Evolutionary conservation across 75 land plant genomes (phyloP).

Genomic region (Isoetes taiwanensis): DNA sequence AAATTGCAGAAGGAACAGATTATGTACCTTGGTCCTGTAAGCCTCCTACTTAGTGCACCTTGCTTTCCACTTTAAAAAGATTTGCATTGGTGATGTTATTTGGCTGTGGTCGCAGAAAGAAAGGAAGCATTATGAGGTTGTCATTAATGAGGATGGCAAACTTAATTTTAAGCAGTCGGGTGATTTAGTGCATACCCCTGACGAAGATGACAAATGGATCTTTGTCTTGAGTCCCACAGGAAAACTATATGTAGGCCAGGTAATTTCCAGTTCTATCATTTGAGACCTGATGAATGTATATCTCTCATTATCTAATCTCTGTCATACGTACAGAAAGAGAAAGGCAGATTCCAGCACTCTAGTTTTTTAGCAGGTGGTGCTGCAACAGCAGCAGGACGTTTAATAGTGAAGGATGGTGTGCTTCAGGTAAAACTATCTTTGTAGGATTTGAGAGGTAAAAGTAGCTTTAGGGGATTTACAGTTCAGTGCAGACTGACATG

Average conservation of each 20-base stretch:
- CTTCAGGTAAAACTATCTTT: constrained; percentile 44
- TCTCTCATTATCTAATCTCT: not conserved
- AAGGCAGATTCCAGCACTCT: constrained; percentile 86
- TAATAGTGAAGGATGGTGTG: constrained; percentile 51
- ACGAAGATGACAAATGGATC: constrained; percentile 59
- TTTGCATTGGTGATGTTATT: not conserved
- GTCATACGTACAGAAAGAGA: constrained; percentile 36
- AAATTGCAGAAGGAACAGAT: constrained; percentile 45
- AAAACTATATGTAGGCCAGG: constrained; percentile 68
- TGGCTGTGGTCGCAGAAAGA: constrained; percentile 42
- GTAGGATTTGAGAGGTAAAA: constrained; percentile 30
- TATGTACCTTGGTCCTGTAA: constrained; percentile 82
- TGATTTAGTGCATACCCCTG: constrained; percentile 34
- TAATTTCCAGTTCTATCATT: no score
- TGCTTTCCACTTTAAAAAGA: not conserved
- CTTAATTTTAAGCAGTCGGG: constrained; percentile 33
- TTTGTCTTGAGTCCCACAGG: constrained; percentile 80
- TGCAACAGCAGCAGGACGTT: constrained; percentile 82
- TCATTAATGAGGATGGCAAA: constrained; percentile 52
- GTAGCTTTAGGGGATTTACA: not conserved
- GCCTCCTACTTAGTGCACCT: constrained; percentile 6
- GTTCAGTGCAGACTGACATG: not conserved
- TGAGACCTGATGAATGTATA: not conserved
- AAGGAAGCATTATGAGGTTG: constrained; percentile 66
- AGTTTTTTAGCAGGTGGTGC: constrained; percentile 90